phyloP scores from a whole-genome alignment of 164 flowering plant genomes.

The Litsea cubeba region DNA sequence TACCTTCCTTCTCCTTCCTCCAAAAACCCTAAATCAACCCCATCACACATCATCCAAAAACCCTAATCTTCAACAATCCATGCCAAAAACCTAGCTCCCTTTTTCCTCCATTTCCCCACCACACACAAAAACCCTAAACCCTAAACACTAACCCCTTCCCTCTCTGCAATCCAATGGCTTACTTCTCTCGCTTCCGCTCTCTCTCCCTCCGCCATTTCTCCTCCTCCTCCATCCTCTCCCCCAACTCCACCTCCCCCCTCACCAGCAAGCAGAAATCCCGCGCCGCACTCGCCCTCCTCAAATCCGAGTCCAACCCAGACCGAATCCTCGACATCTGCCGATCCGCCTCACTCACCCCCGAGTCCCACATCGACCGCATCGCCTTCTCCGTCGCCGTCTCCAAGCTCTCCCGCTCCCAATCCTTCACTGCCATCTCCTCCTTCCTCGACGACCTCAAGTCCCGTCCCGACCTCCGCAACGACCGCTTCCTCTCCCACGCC shows the following conservation, averaged over 20 bases:
- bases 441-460: slow-evolving; percentile 43
- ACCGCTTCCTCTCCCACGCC: slow-evolving; percentile 44
- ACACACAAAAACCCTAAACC: too few relatives aligned
- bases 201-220: slow-evolving; percentile 2
- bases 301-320: slow-evolving; percentile 57
- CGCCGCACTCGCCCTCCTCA: slow-evolving; percentile 62
- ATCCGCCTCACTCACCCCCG: slow-evolving; percentile 69
- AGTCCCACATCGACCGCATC: slow-evolving; percentile 60
- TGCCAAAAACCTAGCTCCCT: too few relatives aligned
- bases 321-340: slow-evolving; percentile 69
- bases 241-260: slow-evolving; percentile 19
- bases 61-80: too few relatives aligned
- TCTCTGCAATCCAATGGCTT: neutral
- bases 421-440: slow-evolving; percentile 31
- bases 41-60: neutral
- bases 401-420: slow-evolving; percentile 39
- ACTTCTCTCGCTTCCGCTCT: neutral
- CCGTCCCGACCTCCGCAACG: slow-evolving; percentile 54
- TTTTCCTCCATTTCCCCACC: too few relatives aligned
- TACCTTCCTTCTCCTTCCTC: neutral
- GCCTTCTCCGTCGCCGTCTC: slow-evolving; percentile 59
- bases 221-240: neutral
- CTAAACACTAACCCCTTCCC: too few relatives aligned
- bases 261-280: slow-evolving; percentile 51
- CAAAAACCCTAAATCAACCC: neutral